Conservation (phyloP, 345 rosid species). For the Gossypioides kirkii region DNA sequence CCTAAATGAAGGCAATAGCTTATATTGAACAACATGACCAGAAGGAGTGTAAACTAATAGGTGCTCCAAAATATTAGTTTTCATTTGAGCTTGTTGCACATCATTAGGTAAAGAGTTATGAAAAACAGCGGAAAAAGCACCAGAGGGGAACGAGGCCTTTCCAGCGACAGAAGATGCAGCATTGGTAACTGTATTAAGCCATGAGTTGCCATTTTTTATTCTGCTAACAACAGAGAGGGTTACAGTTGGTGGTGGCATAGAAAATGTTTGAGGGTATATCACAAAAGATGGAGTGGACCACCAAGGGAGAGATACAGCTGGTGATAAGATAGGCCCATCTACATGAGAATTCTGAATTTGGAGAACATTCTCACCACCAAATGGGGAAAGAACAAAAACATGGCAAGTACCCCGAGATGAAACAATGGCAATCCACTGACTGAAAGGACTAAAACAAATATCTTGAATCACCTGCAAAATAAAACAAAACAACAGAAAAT, state of each 20-base stretch:
- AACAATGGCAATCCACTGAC: constrained; percentile 94
- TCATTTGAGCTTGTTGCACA: constrained; percentile 37
- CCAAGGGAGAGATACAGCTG: constrained; percentile 77
- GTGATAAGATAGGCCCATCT: constrained; percentile 67
- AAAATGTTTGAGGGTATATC: constrained; percentile 47
- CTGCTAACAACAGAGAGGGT: constrained; percentile 88
- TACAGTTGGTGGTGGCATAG: constrained; percentile 60
- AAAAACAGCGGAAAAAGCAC: constrained; percentile 79
- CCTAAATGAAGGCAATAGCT: constrained; percentile 63
- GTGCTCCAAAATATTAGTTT: constrained; percentile 60
- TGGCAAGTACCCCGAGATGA: constrained; percentile 93
- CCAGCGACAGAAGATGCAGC: constrained; percentile 73
- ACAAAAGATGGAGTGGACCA: constrained; percentile 76
- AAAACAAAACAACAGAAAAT: constrained; percentile 13
- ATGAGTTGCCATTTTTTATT: constrained; percentile 62
- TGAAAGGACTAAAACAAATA: constrained; percentile 81
- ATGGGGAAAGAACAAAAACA: constrained; percentile 80
- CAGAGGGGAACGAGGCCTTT: constrained; percentile 68
- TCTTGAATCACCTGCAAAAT: constrained; percentile 81
- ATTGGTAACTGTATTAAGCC: constrained; percentile 71
- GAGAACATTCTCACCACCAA: constrained; percentile 93
- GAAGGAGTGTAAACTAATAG: constrained; percentile 79
- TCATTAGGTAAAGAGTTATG: constrained; percentile 52
- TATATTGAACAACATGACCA: constrained; percentile 91
- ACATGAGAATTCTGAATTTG: constrained; percentile 62